Conservation (phyloP, 2,329 filamentous ascomycete genomes). For the Piedraia hortae region DNA sequence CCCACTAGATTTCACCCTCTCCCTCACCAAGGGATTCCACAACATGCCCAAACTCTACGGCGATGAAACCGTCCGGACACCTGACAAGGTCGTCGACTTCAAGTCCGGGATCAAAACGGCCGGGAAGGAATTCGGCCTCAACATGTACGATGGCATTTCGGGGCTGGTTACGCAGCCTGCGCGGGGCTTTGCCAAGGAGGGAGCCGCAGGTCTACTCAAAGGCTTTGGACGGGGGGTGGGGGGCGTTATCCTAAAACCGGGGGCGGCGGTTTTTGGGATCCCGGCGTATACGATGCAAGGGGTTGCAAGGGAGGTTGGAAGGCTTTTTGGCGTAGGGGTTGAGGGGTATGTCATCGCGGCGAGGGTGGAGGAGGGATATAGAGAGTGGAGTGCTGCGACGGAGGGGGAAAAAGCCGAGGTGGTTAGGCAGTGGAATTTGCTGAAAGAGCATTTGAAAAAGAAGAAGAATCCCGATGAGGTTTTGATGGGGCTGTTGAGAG, state of each 20-base stretch:
- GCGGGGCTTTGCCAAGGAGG: slow-evolving; percentile 34
- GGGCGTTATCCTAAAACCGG: slow-evolving; percentile 46
- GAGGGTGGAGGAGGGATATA: slow-evolving; percentile 45
- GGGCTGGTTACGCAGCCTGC: slow-evolving; percentile 49
- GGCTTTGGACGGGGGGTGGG: slow-evolving; percentile 56
- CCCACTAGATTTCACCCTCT: slow-evolving; percentile 65
- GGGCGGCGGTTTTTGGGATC: slow-evolving; percentile 27
- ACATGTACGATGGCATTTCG: slow-evolving; percentile 48
- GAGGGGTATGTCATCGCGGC: slow-evolving; percentile 58
- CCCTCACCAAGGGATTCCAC: slow-evolving; percentile 60
- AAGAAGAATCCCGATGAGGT: slow-evolving; percentile 29
- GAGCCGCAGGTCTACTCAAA: slow-evolving; percentile 38
- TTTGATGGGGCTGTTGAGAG: slow-evolving; percentile 17
- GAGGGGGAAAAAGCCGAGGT: slow-evolving; percentile 35
- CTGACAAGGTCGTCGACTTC: slow-evolving; percentile 52
- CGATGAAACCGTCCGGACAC: slow-evolving; percentile 52
- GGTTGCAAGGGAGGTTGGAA: slow-evolving; percentile 44
- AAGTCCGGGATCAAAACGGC: slow-evolving; percentile 51
- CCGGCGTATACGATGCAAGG: slow-evolving; percentile 57
- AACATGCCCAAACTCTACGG: slow-evolving; percentile 69
- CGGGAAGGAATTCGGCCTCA: slow-evolving; percentile 36
- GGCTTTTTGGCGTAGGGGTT: slow-evolving; percentile 38
- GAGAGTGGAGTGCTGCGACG: slow-evolving; percentile 29
- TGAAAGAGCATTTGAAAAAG: slow-evolving; percentile 30
- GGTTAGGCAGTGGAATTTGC: slow-evolving; percentile 33